Evolutionary conservation across 2,329 filamentous ascomycete species (phyloP).

Genomic region (Fusarium multiceps): DNA sequence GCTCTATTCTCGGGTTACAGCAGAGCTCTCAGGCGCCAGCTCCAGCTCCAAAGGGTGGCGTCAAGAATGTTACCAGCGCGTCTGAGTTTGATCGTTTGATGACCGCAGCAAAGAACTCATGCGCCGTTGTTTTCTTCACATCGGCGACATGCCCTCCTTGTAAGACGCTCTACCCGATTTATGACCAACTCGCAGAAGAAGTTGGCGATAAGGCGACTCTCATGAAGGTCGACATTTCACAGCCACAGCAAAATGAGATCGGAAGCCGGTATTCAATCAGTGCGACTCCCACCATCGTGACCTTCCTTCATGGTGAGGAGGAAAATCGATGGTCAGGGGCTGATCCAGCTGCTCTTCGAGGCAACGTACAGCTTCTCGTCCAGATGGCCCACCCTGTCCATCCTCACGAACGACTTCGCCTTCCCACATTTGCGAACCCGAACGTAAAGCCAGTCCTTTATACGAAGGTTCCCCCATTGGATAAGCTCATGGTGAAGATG

Average conservation of each 20-base stretch:
- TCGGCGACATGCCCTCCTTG: conserved; percentile 88
- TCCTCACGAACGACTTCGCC: conserved; percentile 75
- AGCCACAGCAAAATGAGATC: conserved; percentile 71
- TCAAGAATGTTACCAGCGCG: conserved; percentile 68
- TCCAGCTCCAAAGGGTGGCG: conserved; percentile 50
- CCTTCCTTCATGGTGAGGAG: conserved; percentile 80
- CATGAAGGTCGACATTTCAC: conserved; percentile 84
- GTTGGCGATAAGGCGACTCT: conserved; percentile 74
- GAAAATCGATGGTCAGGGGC: conserved; percentile 85
- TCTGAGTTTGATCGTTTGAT: conserved; percentile 52
- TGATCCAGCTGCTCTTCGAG: conserved; percentile 73
- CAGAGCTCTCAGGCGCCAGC: conserved; percentile 48
- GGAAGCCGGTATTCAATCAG: conserved; percentile 74
- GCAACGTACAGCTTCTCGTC: conserved; percentile 78
- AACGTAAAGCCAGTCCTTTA: conserved; percentile 77
- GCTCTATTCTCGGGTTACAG: conserved; percentile 65
- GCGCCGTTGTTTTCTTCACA: conserved; percentile 91
- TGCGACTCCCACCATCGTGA: conserved; percentile 89
- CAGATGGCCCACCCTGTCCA: conserved; percentile 81
- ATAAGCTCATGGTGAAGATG: conserved; percentile 85
- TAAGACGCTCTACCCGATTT: conserved; percentile 83
- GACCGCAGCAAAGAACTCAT: conserved; percentile 71
- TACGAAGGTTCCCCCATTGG: conserved; percentile 81
- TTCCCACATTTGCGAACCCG: conserved; percentile 75
- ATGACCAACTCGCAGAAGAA: conserved; percentile 82